phyloP scores from a whole-genome alignment of 129 eudicot species.

The Flaveria linearis region DNA sequence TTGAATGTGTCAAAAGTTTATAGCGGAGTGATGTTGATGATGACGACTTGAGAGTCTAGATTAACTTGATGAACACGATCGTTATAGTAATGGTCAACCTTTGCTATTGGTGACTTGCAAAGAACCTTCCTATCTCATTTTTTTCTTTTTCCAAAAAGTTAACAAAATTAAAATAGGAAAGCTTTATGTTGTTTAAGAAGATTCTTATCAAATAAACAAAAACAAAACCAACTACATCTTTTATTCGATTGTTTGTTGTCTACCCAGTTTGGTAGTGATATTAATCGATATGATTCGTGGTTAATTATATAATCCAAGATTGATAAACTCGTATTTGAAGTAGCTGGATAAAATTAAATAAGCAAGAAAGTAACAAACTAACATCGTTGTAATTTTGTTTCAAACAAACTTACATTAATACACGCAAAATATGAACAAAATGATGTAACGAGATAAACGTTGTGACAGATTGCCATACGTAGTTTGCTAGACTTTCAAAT shows the following conservation, averaged over 20 bases:
- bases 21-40: constrained; percentile 30
- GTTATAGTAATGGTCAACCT: constrained; percentile 26
- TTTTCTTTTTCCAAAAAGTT: neutral
- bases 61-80: constrained; percentile 33
- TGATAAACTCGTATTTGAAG: neutral
- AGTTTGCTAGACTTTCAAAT: too few relatives aligned
- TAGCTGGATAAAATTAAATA: neutral
- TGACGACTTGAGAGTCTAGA: constrained; percentile 27
- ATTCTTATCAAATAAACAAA: neutral
- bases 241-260: neutral
- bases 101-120: neutral
- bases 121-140: constrained; percentile 29
- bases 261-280: neutral
- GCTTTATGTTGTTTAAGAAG: neutral
- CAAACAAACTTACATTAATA: neutral
- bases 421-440: neutral
- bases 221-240: too few relatives aligned
- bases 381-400: neutral
- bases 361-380: neutral
- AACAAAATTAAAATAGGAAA: neutral
- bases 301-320: neutral
- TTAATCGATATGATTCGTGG: neutral
- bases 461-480: neutral
- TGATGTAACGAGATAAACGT: neutral
- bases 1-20: constrained; percentile 42